These are phyloP conservation scores for Zalaria sp. DNA, from an alignment of 2,329 filamentous ascomycete species.

Conservation along the genomic window DNA sequence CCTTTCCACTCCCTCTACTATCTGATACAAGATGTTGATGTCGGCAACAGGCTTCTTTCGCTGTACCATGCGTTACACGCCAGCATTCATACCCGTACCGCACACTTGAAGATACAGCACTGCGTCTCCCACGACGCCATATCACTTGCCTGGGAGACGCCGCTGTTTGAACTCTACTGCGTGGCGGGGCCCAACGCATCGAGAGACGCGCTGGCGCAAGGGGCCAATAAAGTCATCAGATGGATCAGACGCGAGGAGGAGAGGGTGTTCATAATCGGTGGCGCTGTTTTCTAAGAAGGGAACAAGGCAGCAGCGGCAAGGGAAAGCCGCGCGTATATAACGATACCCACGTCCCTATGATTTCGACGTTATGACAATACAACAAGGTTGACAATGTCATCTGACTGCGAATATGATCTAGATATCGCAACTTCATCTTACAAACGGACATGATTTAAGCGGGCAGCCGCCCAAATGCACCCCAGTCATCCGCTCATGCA, in stretches of 20 bases:
- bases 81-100: slow-evolving; percentile 68
- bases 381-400: no score
- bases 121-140: slow-evolving; percentile 60
- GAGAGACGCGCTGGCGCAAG: slow-evolving; percentile 58
- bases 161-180: slow-evolving; percentile 86
- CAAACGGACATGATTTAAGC: no score
- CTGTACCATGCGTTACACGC: slow-evolving; percentile 78
- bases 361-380: no score
- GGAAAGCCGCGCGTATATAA: no score
- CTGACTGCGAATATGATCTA: no score
- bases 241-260: slow-evolving; percentile 91
- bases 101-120: slow-evolving; percentile 77
- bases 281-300: slow-evolving; percentile 53
- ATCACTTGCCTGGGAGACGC: slow-evolving; percentile 80
- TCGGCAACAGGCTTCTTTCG: slow-evolving; percentile 48
- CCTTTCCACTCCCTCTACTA: no score
- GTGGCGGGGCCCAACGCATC: slow-evolving; percentile 62
- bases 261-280: slow-evolving; percentile 88
- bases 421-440: no score
- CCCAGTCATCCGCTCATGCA: no score
- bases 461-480: no score
- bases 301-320: not conserved
- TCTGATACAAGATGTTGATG: no score
- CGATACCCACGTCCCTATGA: no score
- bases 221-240: slow-evolving; percentile 76